Evolutionary conservation across 352 stramenopile genomes (phyloP).

Genomic region (Globisporangium polare): DNA sequence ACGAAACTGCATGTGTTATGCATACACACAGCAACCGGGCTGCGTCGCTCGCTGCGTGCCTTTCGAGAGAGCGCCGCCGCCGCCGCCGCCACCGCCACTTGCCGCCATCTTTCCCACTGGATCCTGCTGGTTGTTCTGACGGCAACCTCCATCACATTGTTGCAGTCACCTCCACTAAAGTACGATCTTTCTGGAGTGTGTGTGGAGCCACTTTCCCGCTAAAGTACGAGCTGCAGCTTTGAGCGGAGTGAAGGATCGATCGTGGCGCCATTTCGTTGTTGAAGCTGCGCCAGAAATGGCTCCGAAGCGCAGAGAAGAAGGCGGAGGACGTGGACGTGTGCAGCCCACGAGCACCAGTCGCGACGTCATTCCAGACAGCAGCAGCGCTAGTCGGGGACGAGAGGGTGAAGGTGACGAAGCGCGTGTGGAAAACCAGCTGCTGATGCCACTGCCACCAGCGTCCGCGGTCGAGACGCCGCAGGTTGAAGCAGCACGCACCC

Average conservation of each 20-base stretch:
- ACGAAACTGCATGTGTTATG: neutral
- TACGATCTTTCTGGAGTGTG: neutral
- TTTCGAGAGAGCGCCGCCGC: conserved; percentile 8
- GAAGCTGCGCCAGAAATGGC: neutral
- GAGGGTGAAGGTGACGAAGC: neutral
- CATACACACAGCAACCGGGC: neutral
- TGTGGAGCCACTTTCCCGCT: neutral
- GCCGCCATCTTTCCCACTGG: neutral
- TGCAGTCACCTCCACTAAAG: neutral
- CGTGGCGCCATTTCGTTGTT: too few species aligned
- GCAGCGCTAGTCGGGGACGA: neutral
- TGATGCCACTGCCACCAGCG: neutral
- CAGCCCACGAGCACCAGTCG: neutral
- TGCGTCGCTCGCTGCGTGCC: neutral
- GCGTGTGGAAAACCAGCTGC: neutral
- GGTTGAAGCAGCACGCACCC: conserved; percentile 1
- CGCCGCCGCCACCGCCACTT: neutral
- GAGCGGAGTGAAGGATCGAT: too few species aligned
- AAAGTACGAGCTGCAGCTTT: neutral
- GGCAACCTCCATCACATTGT: neutral
- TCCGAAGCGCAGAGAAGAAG: neutral
- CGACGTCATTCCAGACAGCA: neutral
- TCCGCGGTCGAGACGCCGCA: neutral
- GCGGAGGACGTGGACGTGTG: neutral
- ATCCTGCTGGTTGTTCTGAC: neutral